Conservation (phyloP, 441 rosid species). For the Brassica hybrid region DNA sequence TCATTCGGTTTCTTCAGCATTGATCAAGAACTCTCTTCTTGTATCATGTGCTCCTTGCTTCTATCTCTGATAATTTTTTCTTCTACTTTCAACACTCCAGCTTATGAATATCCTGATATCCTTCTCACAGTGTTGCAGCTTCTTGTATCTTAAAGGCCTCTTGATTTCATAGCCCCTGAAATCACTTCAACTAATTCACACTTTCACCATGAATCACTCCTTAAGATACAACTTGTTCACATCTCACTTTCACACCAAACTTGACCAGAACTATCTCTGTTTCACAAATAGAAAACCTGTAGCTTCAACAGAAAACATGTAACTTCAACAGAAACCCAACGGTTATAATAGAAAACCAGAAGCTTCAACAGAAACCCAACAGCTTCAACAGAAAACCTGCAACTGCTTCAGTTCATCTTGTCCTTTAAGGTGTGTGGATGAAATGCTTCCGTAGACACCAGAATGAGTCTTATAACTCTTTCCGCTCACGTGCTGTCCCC, state of each 20-base stretch:
- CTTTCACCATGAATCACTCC: background rate
- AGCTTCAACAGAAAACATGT: too few species aligned
- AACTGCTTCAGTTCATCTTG: background rate
- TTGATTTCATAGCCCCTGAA: conserved; percentile 1
- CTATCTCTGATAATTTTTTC: background rate
- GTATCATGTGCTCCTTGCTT: background rate
- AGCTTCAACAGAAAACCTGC: background rate
- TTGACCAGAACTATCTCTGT: background rate
- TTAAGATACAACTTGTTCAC: background rate
- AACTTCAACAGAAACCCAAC: background rate
- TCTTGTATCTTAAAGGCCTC: background rate
- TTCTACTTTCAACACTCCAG: background rate
- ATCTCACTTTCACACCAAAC: background rate
- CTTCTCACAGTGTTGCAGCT: background rate
- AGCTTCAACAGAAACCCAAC: background rate
- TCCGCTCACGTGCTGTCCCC: background rate
- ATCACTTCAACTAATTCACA: background rate
- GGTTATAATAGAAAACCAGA: background rate
- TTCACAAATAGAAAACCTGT: too few species aligned
- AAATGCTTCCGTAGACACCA: background rate
- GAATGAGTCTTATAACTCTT: conserved; percentile 1
- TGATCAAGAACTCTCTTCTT: background rate
- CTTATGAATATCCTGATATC: background rate
- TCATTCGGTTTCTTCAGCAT: background rate
- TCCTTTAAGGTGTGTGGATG: background rate